Base-by-base conservation (phyloP, 352 stramenopile genomes). In the Aphanomyces invadans region DNA sequence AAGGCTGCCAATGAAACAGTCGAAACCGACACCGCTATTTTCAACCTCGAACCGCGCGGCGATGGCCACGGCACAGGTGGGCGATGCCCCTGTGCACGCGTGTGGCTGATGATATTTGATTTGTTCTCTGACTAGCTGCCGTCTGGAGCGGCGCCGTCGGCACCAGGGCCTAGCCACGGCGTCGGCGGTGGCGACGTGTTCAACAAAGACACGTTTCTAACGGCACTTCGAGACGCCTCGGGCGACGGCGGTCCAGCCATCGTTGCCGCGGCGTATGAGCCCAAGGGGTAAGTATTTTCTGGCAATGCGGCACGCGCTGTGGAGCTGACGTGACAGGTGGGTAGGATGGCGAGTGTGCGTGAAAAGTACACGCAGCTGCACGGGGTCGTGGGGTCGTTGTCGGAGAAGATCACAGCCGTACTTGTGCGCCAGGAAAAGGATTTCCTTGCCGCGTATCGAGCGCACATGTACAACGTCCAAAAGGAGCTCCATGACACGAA, bases 401-500 rank as follows among this genome's bases (percentile, higher is more conserved):
- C 84, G 1, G 83, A 93, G 17, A 95, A 95, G 78, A 94, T 97
- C 53, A 95, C 84, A 21, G 81, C 81, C 9, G 88, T 97, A 32
- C 74, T 97, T 2, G 85, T 86, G 10, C 79, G 92, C 49, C 91
- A 97, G 62, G 91, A 97, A 69, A 89, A 90, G 23, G 91, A 97
- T 57, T 97, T 97, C 55, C 70, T 97, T 10, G 86, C 87, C 17
- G 91, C 91, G 1, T 97, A 97, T 59, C 83, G 91, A n/a, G 87
- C 90, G 10, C 91, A 97, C 71, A 97, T 97, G 91, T 97, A 97
- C 76, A 97, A 89, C 36, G 90, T 97, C 9, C 91, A 97, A 70
- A 95, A 96, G 70, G 91, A 97, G 69, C 79, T 97, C 10, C 87
- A 97, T 32, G 88, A 96, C 39, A 88, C 95, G 68, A 86, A 92